Base-by-base conservation (phyloP, 2,329 filamentous ascomycete genomes). In the Penicillium sp. region DNA sequence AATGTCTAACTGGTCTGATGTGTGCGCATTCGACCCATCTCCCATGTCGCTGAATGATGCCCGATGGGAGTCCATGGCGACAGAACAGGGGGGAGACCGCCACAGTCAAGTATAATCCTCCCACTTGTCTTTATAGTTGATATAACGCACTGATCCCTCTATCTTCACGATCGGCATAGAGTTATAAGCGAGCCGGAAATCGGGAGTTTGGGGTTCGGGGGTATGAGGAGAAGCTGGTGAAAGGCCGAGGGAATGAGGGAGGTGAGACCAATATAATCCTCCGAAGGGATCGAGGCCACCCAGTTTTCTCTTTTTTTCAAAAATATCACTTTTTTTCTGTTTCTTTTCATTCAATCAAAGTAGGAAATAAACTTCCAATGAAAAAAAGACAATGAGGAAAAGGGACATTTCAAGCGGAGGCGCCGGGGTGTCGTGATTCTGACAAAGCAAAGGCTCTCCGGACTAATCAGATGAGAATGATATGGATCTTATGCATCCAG, bases 381-480 rank as follows among this genome's bases (percentile, higher is more conserved):
- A 56, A 44, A 56, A 54, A 46, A 53, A 42, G 38, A 44, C 42
- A 40, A 55, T 55, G 37, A 50, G 44, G 53, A 43, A 61, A 58
- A 62, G 59, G 57, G 55, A 63, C 59, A 61, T 56, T 62, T 56
- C 56, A 58, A 54, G 59, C 57, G 61, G 59, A 63, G 54, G 30
- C 30, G 30, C 30, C 30, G 30, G 30, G 30, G 61, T 64, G 63
- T 63, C 59, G 60, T 63, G 63, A 62, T 58, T 61, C 60, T 65
- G 62, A 66, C 63, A 65, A 66, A 65, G 62, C 62, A 65, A 56
- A 55, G 61, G 50, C 41, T 57, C 61, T 63, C 63, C 61, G 48
- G 43, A 57, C 45, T 52, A 56, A 61, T 62, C 48, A 58, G 59
- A 58, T 59, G 46, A 35, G 45, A 35, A 33, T 50, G 10, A 35